Conservation (phyloP, 2,329 filamentous ascomycete species). For the Dactylellina haptotyla region DNA sequence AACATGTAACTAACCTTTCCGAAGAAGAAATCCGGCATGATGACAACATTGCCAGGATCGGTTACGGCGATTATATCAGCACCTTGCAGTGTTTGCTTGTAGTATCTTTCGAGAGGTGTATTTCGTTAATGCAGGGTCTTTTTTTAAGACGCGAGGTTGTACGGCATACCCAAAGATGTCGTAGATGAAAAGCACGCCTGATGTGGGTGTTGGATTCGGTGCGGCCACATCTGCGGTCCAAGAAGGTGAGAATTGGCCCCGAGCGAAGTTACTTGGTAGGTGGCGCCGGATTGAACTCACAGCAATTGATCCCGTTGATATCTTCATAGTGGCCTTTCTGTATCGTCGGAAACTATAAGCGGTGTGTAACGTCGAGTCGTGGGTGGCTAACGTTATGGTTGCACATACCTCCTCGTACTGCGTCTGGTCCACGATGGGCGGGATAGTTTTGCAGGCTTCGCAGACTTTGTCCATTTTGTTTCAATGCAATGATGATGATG, state of each 20-base stretch:
- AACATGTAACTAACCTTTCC: conserved; percentile 69
- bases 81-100: conserved; percentile 41
- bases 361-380: not conserved
- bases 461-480: conserved; percentile 45
- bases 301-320: conserved; percentile 39
- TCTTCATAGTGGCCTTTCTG: conserved; percentile 45
- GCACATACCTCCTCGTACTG: conserved; percentile 25
- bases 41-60: conserved; percentile 65
- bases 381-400: not conserved
- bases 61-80: conserved; percentile 48
- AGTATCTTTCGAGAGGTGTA: conserved; percentile 19
- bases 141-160: not conserved
- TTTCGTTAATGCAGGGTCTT: not conserved
- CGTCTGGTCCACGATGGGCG: conserved; percentile 37
- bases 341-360: not conserved
- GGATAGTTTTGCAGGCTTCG: conserved; percentile 49
- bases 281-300: conserved; percentile 5
- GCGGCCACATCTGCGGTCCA: conserved; percentile 31
- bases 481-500: not conserved
- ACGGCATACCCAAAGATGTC: conserved; percentile 44
- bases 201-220: conserved; percentile 31
- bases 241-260: not conserved
- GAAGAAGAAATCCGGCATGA: conserved; percentile 91
- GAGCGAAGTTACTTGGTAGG: too few relatives aligned
- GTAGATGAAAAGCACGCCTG: conserved; percentile 44